Evolutionary conservation across 345 rosid species (phyloP).

Genomic region (Jatropha curcas): DNA sequence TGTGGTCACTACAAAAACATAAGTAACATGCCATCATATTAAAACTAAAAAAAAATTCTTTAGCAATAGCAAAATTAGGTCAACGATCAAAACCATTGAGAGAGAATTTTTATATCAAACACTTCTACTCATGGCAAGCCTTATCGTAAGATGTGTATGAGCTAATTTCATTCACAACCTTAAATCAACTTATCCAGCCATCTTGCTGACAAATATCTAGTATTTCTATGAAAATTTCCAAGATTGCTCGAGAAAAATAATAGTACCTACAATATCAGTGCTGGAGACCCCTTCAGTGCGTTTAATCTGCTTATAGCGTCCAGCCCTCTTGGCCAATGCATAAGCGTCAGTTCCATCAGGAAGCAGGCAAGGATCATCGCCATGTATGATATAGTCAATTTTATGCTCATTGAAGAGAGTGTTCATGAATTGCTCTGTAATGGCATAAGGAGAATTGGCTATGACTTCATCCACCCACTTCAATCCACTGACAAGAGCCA

Average conservation of each 20-base stretch:
- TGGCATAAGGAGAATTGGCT: slow-evolving; percentile 84
- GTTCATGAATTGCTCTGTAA: slow-evolving; percentile 85
- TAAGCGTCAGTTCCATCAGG: slow-evolving; percentile 98
- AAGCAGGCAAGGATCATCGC: slow-evolving; percentile 94
- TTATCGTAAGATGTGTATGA: slow-evolving; percentile 3
- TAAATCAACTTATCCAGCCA: not conserved
- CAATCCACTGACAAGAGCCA: slow-evolving; percentile 81
- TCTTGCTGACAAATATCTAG: not conserved
- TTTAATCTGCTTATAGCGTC: slow-evolving; percentile 94
- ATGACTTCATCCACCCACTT: slow-evolving; percentile 99
- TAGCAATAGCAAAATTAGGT: not conserved
- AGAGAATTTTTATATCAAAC: not conserved
- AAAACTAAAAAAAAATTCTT: not conserved
- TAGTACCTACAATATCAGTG: slow-evolving; percentile 96
- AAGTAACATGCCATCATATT: not conserved
- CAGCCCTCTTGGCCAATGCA: slow-evolving; percentile 80
- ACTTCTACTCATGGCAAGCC: not conserved
- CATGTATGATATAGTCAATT: slow-evolving; percentile 90
- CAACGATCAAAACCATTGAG: not conserved
- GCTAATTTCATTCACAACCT: not conserved
- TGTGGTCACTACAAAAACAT: slow-evolving; percentile 5
- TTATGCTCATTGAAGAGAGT: slow-evolving; percentile 72
- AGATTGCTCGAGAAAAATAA: slow-evolving; percentile 18
- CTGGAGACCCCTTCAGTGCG: slow-evolving; percentile 99
- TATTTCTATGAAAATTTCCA: not conserved